Percentiles rank a stretch among this genome's conserved stretches.
Conservation (phyloP, 108 stramenopile genomes). For the Cylindrotheca fusiformis region DNA sequence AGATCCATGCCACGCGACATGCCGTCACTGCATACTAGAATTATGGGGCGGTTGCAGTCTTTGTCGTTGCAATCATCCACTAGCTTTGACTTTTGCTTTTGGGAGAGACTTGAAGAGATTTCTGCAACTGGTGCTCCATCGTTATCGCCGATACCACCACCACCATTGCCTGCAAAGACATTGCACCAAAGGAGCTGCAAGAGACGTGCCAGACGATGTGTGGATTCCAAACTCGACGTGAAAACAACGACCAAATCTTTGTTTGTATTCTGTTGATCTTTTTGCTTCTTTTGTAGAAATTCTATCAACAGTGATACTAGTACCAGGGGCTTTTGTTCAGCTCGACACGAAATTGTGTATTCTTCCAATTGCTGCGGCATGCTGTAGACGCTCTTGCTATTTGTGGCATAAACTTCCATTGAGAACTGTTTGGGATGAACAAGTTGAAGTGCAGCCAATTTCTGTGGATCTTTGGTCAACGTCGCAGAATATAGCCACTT, state of each 20-base stretch:
- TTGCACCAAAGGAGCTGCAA: constrained; percentile 74
- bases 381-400: constrained; percentile 27
- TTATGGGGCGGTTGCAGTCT: constrained; percentile 29
- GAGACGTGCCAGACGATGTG: constrained; percentile 87
- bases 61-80: constrained; percentile 63
- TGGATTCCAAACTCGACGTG: constrained; percentile 93
- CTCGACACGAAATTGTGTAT: constrained; percentile 62
- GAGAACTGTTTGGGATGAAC: constrained; percentile 87
- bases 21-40: constrained; percentile 83
- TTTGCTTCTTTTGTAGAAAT: constrained; percentile 26
- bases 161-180: constrained; percentile 14
- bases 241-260: constrained; percentile 76
- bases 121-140: constrained; percentile 49
- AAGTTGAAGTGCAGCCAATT: constrained; percentile 83
- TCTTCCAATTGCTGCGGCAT: constrained; percentile 51
- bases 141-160: constrained; percentile 12
- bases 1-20: constrained; percentile 88
- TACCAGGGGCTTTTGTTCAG: constrained; percentile 79
- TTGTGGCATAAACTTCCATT: constrained; percentile 25
- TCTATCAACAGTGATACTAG: constrained; percentile 82
- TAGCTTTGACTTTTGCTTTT: constrained; percentile 58
- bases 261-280: constrained; percentile 1
- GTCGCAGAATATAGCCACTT: constrained; percentile 92
- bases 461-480: constrained; percentile 93
- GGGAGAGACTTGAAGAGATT: constrained; percentile 70